Evolutionary conservation across 2,329 filamentous ascomycete genomes (phyloP).

Genomic region (Metarhizium sp.): DNA sequence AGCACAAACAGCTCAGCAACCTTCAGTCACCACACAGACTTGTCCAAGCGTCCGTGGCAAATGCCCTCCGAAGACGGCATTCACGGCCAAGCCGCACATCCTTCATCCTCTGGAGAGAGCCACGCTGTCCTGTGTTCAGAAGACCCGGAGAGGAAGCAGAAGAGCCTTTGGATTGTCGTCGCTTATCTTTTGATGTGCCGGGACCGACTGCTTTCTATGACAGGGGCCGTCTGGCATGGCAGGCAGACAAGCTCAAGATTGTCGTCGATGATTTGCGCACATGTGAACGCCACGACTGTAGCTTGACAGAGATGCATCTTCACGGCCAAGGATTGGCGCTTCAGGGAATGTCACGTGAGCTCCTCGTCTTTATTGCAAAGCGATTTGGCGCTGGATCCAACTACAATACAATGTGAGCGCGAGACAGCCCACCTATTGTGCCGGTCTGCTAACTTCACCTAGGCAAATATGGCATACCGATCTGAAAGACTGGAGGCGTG

Average conservation of each 20-base stretch:
- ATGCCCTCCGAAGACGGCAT: conserved; percentile 9
- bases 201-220: conserved; percentile 13
- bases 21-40: neutral
- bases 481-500: conserved; percentile 8
- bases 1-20: neutral
- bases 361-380: neutral
- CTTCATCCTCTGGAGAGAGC: conserved; percentile 7
- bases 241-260: conserved; percentile 10
- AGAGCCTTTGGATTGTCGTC: neutral
- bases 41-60: neutral
- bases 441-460: neutral
- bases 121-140: neutral
- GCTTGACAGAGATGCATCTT: conserved; percentile 8
- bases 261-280: conserved; percentile 17
- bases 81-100: conserved; percentile 8
- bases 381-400: neutral
- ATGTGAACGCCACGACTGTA: conserved; percentile 11
- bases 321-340: conserved; percentile 10
- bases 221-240: conserved; percentile 18
- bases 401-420: conserved; percentile 7
- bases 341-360: conserved; percentile 10
- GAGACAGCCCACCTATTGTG: neutral
- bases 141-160: neutral
- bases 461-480: conserved; percentile 15
- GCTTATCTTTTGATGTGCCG: conserved; percentile 4